Evolutionary conservation across 2,329 filamentous ascomycete species (phyloP), one percentile per base, ranked within the genome.

Genomic region (Fusarium sp.): DNA sequence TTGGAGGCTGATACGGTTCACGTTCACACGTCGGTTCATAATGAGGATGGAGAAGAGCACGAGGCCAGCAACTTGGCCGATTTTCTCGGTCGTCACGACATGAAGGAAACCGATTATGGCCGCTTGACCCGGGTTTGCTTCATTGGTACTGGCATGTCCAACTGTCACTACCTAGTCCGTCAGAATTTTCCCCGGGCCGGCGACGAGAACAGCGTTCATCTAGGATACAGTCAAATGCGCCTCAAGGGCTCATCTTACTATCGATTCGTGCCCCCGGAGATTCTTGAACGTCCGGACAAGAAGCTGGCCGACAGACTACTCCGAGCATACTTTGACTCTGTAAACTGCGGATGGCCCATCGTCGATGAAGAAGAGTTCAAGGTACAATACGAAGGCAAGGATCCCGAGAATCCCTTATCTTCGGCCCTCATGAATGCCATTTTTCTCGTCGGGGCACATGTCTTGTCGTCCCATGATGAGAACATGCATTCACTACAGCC

Each of bases 101-200:
- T 80, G 23, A 79, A 79, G 29, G 75, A 79, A 20, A 76, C 81
- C 11, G 82, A 84, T 54, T 85, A 86, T 11, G 78, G 81, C 33
- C 77, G 79, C 46, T 78, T 80, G 3, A 81, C 83, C n/a, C 81
- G 84, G 18, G 81, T 84, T 10, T 85, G 84, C 61, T 87, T 85
- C 68, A 84, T 87, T 42, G 85, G 85, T 8, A 83, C 84, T 53
- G 84, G 86, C 66, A 81, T 85, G 62, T 87, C 85, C 31, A 87
- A 87, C 61, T 80, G 86, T 69, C 84, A 85, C 58, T 86, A 86
- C 67, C 76, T 87, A 42, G 81, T 87, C 27, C 82, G 84, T 10
- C 70, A 74, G 25, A 64, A 70, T 53, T 72, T 77, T 1, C 73
- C 77, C 23, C 80, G 82, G 4, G 1, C 23, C 4, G 42, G 42